These are phyloP conservation scores for Nepenthes alata DNA, from an alignment of 179 eudicot genomes.

Conservation along the genomic window DNA sequence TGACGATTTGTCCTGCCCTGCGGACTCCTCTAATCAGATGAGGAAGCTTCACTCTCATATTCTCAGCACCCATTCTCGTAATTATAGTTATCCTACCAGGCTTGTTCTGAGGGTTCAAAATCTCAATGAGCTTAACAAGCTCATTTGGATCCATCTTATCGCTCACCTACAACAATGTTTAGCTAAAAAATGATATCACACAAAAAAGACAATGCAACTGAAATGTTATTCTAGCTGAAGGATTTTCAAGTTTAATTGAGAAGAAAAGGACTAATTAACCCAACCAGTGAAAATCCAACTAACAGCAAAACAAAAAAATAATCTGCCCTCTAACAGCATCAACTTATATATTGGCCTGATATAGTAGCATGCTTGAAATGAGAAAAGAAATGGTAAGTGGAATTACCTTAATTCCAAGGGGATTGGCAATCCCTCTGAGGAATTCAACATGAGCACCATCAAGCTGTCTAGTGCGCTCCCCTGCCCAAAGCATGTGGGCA, in stretches of 20 bases:
- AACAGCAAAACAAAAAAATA: background rate
- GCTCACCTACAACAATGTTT: conserved; percentile 30
- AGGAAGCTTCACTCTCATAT: conserved; percentile 73
- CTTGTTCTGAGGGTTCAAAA: conserved; percentile 53
- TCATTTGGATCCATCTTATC: conserved; percentile 65
- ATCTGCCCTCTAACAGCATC: too few species aligned
- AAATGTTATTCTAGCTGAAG: too few species aligned
- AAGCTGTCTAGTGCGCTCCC: conserved; percentile 48
- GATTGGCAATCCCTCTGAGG: conserved; percentile 48
- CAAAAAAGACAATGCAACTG: too few species aligned
- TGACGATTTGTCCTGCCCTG: conserved; percentile 46
- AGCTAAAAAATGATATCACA: too few species aligned
- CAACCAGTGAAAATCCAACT: background rate
- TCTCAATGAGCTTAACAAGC: conserved; percentile 51
- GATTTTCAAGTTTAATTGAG: too few species aligned
- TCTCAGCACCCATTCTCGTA: conserved; percentile 55
- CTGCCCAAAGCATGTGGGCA: conserved; percentile 47
- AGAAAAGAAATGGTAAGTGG: background rate
- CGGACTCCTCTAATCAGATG: conserved; percentile 61
- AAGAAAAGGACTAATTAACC: background rate
- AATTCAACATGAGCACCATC: conserved; percentile 48
- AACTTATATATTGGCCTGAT: too few species aligned
- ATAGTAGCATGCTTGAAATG: background rate
- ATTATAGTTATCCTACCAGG: conserved; percentile 52
- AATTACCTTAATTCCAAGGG: conserved; percentile 43